Evolutionary conservation across 331 rosid species (phyloP).

Genomic region (Pyracantha coccinea): DNA sequence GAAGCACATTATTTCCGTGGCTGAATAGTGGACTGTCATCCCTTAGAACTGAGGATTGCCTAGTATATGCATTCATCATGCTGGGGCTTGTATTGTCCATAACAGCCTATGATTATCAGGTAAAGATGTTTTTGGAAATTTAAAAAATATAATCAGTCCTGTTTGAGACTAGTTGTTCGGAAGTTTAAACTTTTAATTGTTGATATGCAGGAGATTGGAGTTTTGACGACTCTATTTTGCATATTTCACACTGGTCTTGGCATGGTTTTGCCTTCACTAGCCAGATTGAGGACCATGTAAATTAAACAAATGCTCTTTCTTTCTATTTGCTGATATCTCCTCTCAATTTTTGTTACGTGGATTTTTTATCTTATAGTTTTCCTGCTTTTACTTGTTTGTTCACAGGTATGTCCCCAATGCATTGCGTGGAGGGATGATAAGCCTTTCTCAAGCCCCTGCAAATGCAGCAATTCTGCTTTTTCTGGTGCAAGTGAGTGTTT

Average conservation of each 20-base stretch:
- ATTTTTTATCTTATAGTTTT: constrained; percentile 11
- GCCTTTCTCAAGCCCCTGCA: constrained; percentile 76
- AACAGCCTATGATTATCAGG: constrained; percentile 90
- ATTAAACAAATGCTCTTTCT: constrained; percentile 6
- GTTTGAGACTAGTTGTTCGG: constrained; percentile 11
- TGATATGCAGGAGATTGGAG: constrained; percentile 71
- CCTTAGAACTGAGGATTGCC: constrained; percentile 68
- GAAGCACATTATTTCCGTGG: constrained; percentile 85
- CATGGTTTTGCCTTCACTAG: constrained; percentile 76
- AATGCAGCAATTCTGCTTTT: constrained; percentile 64
- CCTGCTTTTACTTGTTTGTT: constrained; percentile 13
- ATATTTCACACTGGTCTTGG: constrained; percentile 75
- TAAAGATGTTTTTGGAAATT: constrained; percentile 14
- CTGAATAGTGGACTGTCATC: constrained; percentile 66
- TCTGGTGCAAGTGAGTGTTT: constrained; percentile 58
- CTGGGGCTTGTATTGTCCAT: constrained; percentile 57
- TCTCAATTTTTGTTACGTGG: background rate
- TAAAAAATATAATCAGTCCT: background rate
- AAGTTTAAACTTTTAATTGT: constrained; percentile 15
- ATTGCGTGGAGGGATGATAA: constrained; percentile 95
- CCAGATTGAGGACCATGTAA: constrained; percentile 92
- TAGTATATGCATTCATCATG: constrained; percentile 43
- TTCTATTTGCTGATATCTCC: background rate
- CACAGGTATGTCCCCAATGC: constrained; percentile 91
- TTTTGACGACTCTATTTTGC: constrained; percentile 63